Percentiles rank a stretch among this genome's conserved stretches.
Conservation (phyloP, 805 yeast species). For the Candida multigemmis region DNA sequence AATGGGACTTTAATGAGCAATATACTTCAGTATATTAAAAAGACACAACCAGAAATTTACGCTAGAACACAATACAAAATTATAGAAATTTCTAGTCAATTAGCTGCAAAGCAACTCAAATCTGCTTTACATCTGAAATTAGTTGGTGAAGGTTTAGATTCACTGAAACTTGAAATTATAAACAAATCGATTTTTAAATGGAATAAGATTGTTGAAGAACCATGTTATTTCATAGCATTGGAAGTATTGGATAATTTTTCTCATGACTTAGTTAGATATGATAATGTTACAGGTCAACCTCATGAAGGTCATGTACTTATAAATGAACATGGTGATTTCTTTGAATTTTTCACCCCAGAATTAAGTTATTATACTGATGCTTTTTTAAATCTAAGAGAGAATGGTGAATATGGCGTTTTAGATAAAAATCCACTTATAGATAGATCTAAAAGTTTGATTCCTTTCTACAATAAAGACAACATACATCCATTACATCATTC, state of each 20-base stretch:
- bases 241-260: constrained; percentile 82
- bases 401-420: constrained; percentile 30
- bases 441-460: constrained; percentile 16
- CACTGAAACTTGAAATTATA: constrained; percentile 50
- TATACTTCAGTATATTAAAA: constrained; percentile 54
- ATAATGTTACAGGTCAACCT: constrained; percentile 55
- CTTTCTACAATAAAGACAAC: constrained; percentile 17
- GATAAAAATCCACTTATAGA: constrained; percentile 9
- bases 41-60: constrained; percentile 67
- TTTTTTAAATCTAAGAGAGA: constrained; percentile 48
- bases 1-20: constrained; percentile 81
- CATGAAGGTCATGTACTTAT: constrained; percentile 71
- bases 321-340: constrained; percentile 66
- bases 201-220: constrained; percentile 49
- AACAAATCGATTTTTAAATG: constrained; percentile 74
- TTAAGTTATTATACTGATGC: constrained; percentile 47
- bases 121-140: constrained; percentile 26
- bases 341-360: constrained; percentile 59
- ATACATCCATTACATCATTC: constrained; percentile 58
- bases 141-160: constrained; percentile 37
- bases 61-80: constrained; percentile 57
- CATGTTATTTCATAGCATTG: constrained; percentile 69
- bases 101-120: constrained; percentile 47
- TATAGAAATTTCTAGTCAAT: constrained; percentile 58
- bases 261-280: constrained; percentile 75